Percentiles rank a stretch among this genome's conserved stretches.
Conservation (phyloP, 2,329 filamentous ascomycete species). For the Claviceps arundinis region DNA sequence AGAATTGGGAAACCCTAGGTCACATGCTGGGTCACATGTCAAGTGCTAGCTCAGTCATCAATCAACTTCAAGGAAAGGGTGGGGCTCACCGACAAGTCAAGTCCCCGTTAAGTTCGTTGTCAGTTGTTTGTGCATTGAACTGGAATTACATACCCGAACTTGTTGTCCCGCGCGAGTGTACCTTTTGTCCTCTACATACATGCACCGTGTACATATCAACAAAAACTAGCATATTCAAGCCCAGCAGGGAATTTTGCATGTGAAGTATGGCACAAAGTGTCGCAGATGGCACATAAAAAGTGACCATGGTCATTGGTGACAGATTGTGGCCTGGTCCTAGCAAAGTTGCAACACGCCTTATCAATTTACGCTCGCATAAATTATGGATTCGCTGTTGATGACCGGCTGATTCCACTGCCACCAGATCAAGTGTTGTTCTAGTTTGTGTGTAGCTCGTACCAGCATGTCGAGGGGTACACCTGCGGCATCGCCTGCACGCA, state of each 20-base stretch:
- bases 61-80: no score
- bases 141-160: no score
- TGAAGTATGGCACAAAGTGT: background rate
- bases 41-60: no score
- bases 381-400: background rate
- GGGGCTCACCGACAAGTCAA: no score
- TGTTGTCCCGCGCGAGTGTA: no score
- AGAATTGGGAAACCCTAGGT: slow-evolving; percentile 24
- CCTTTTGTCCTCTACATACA: no score
- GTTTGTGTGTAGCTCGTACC: slow-evolving; percentile 24
- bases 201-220: no score
- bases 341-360: no score
- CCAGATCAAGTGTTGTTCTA: slow-evolving; percentile 21
- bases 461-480: slow-evolving; percentile 21
- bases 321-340: no score
- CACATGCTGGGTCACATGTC: slow-evolving; percentile 18
- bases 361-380: no score
- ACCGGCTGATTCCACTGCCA: slow-evolving; percentile 17
- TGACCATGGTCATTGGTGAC: background rate
- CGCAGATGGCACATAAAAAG: background rate
- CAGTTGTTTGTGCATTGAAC: no score
- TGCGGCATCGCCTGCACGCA: slow-evolving; percentile 16
- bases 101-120: no score
- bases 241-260: background rate
- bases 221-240: background rate